Evolutionary conservation across 768 basidiomycete genomes (phyloP), one percentile per base, ranked within the genome.

Genomic region (Coprinopsis marcescibilis): DNA sequence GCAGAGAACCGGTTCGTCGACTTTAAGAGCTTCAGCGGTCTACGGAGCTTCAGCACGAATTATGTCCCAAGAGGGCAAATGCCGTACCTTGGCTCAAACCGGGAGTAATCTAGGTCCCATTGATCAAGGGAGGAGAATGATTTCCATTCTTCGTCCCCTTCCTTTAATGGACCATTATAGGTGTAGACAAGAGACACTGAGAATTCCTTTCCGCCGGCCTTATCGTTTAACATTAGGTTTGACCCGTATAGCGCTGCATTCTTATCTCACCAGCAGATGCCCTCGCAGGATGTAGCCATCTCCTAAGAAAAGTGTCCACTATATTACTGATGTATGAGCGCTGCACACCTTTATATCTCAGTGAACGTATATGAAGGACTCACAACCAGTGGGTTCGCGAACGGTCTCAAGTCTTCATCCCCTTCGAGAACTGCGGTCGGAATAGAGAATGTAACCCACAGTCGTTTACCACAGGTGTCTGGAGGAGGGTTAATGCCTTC

Each of bases 301-400:
- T 2, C 62, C 64, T 24, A 68, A 50, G 65, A 65, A 69, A n/a
- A 67, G 46, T 26, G 52, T 46, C 68, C 65, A 68, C 67, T 70
- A 21, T 7, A n/a, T 43, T 24, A 40, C 19, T 41, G 46, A 50
- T 21, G 38, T n/a, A 3, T 32, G 15, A 27, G 2, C 5, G 21
- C n/a, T n/a, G n/a, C n/a, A n/a, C n/a, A n/a, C n/a, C n/a, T n/a
- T n/a, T n/a, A n/a, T n/a, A 46, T 5, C 33, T 27, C 14, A 34
- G 24, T 15, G 8, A 13, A 25, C 36, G 15, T 26, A 10, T 20
- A 27, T 30, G 17, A 23, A 20, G 15, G 45, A 37, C 66, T 45
- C 51, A 70, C 70, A 48, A 60, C 58, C 8, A 53, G 50, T 11
- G 57, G 55, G 36, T 63, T 56, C 13, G 58, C 45, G 6, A 70